Base-by-base conservation (phyloP, 2,329 filamentous ascomycete species). In the Aspergillus flavus region DNA sequence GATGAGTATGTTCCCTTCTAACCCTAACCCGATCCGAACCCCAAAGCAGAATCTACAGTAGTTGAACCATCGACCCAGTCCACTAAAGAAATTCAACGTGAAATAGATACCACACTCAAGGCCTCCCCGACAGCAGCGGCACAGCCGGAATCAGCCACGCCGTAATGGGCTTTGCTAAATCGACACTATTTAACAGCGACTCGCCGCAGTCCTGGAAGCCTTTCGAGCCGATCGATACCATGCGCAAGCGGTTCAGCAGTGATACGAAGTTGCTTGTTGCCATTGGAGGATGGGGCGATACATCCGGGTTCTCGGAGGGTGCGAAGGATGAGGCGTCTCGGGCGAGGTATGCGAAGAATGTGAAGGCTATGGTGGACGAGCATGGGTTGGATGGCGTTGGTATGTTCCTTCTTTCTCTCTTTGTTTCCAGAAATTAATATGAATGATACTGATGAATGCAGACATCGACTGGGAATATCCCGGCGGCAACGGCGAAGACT, bases 201-300 rank as follows among this genome's bases (percentile, higher is more conserved):
- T 79, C 76, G 0, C 66, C 79, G 0, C 78, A 77, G 23, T 69
- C 75, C 0, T 87, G 83, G 68, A 78, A 79, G 58, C 86, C 87
- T 0, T 89, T 87, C 68, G 82, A 84, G 73, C 73, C 82, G 0
- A 75, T 89, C 2, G 71, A 76, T 0, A 80, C 82, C 4, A 79
- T 87, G 52, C 83, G 86, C 21, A 76, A 77, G 30, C 78, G 86
- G 23, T 89, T 87, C 61, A 72, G 80, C 14, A 73, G 82, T 0
- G 80, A 80, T 30, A 88, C 88, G 23, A 88, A 90, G 68, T 76
- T 93, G 26, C 84, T 90, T 79, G 83, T 93, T 43, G 89, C 91
- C 23, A 87, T 93, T 66, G 91, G 91, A 12, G 91, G 90, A 58
- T 93, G 91, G 90, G 90, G 89, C 0, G 88, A 92, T 64, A 88